Conservation (phyloP, 257 asterid species). For the Fraxinus pennsylvanica region DNA sequence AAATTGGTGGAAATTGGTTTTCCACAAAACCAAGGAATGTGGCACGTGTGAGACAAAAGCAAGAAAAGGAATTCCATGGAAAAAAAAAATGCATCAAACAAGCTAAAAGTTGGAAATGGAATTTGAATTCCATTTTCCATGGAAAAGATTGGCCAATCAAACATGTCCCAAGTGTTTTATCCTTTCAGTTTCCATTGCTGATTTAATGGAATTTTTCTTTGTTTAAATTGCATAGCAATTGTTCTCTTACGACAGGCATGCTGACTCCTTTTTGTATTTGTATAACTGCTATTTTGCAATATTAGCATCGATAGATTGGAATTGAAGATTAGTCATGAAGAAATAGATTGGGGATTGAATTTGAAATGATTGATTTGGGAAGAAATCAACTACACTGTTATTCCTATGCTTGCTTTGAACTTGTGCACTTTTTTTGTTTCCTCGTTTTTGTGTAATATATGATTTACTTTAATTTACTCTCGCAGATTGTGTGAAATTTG, state of each 20-base stretch:
- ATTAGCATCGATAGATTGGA: not conserved
- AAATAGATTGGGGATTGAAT: not conserved
- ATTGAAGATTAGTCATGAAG: not conserved
- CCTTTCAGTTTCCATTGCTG: not conserved
- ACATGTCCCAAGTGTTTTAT: too few species aligned
- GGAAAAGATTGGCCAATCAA: too few species aligned
- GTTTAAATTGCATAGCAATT: not conserved
- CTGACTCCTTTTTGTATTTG: not conserved
- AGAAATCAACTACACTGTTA: not conserved
- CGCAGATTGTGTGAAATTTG: constrained; percentile 87
- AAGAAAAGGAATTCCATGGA: too few species aligned
- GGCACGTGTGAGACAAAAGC: too few species aligned
- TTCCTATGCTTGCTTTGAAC: not conserved
- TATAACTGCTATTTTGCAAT: not conserved
- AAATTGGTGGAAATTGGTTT: too few species aligned
- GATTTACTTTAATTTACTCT: not conserved
- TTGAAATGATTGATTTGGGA: not conserved
- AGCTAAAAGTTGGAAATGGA: too few species aligned
- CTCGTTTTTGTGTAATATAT: not conserved
- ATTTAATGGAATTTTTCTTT: not conserved
- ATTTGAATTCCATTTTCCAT: too few species aligned
- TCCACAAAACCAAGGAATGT: too few species aligned
- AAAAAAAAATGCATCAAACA: too few species aligned
- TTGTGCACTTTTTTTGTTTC: not conserved
- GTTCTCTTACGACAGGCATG: not conserved